Evolutionary conservation across 2,329 filamentous ascomycete genomes (phyloP).

Genomic region (Exutisphaerella laricina): DNA sequence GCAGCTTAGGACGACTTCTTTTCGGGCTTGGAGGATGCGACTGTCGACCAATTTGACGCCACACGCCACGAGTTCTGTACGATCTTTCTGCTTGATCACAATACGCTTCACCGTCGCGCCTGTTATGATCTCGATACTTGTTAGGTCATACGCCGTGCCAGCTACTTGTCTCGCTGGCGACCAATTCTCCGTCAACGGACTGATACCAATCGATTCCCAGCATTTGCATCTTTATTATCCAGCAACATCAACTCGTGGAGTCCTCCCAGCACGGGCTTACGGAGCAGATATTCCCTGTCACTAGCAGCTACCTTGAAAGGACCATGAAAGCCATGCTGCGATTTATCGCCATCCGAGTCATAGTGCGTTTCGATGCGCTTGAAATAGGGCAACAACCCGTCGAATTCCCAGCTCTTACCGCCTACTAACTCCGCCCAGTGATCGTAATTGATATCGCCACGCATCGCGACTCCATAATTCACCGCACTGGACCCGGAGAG

Average conservation of each 20-base stretch:
- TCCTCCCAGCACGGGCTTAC: not conserved
- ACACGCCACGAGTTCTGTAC: not conserved
- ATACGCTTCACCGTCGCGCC: not conserved
- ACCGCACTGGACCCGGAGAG: slow-evolving; percentile 5
- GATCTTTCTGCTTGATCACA: not conserved
- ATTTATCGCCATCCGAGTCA: slow-evolving; percentile 1
- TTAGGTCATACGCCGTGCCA: slow-evolving; percentile 1
- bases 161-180: slow-evolving; percentile 1
- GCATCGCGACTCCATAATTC: slow-evolving; percentile 5
- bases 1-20: slow-evolving; percentile 38
- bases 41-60: slow-evolving; percentile 2
- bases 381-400: slow-evolving; percentile 7
- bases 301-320: not conserved
- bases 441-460: slow-evolving; percentile 7
- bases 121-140: not conserved
- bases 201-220: slow-evolving; percentile 1
- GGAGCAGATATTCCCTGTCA: not conserved
- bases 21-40: slow-evolving; percentile 22
- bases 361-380: slow-evolving; percentile 6
- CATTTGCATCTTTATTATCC: slow-evolving; percentile 4
- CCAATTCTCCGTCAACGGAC: slow-evolving; percentile 3
- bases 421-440: slow-evolving; percentile 5
- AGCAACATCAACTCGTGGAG: not conserved
- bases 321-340: slow-evolving; percentile 4
- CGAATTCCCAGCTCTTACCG: slow-evolving; percentile 3